A percentile compares a stretch with the other conserved stretches of the same genome.
These are phyloP conservation scores for Limtongia smithiae DNA, from an alignment of 805 yeast species.

Conservation along the genomic window DNA sequence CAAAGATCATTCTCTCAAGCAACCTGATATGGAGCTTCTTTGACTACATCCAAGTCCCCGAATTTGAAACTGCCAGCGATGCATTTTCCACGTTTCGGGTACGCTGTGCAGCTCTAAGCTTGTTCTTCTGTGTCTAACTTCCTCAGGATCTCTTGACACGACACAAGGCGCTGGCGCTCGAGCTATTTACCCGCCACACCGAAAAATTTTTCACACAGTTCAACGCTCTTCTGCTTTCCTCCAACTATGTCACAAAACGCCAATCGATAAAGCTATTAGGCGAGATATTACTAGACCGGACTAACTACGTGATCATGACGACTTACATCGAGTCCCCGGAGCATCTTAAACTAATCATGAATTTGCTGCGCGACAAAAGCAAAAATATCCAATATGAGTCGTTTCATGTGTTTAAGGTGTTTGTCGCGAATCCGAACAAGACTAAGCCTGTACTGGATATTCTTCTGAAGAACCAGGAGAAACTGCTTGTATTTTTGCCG, in stretches of 20 bases:
- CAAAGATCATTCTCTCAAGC: slow-evolving; percentile 57
- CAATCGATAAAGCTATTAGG: slow-evolving; percentile 75
- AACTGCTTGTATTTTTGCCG: slow-evolving; percentile 64
- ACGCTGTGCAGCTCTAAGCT: too few relatives aligned
- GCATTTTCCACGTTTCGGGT: slow-evolving; percentile 67
- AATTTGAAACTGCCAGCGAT: slow-evolving; percentile 89
- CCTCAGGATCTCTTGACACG: slow-evolving; percentile 55
- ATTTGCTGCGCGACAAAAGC: slow-evolving; percentile 79
- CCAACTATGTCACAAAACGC: slow-evolving; percentile 87
- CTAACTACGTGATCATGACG: slow-evolving; percentile 69
- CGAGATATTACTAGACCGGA: slow-evolving; percentile 64
- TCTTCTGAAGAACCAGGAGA: slow-evolving; percentile 75
- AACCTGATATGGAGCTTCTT: slow-evolving; percentile 74
- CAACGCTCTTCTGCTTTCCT: slow-evolving; percentile 67
- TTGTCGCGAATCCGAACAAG: slow-evolving; percentile 94
- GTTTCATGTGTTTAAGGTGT: slow-evolving; percentile 85
- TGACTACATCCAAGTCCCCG: slow-evolving; percentile 66
- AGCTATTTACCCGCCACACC: slow-evolving; percentile 60
- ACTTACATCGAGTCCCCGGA: slow-evolving; percentile 75
- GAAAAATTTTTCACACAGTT: slow-evolving; percentile 57
- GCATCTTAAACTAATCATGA: slow-evolving; percentile 82
- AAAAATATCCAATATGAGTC: slow-evolving; percentile 87
- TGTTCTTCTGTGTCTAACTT: too few relatives aligned
- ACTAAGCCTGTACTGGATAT: slow-evolving; percentile 76
- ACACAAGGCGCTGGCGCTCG: slow-evolving; percentile 67